A percentile compares a stretch with the other conserved stretches of the same genome.
Conservation (phyloP, 306 rosid species). For the Vigna mungo region DNA sequence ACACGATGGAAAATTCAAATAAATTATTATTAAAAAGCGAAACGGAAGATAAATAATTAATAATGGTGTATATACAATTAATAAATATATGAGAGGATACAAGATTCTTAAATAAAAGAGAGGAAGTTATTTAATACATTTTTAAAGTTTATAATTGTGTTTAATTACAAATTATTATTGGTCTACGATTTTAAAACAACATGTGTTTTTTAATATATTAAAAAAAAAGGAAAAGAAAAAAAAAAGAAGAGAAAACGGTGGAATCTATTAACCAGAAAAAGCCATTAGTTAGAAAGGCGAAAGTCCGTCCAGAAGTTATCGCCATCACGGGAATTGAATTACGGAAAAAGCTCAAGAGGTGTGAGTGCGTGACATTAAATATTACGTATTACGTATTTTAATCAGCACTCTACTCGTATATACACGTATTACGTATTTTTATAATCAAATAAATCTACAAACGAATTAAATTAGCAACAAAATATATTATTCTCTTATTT, state of each 20-base stretch:
- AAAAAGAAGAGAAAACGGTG: background rate
- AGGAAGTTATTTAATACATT: no score
- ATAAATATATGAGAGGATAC: no score
- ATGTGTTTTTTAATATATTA: no score
- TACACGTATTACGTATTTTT: background rate
- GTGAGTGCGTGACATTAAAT: background rate
- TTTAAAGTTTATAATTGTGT: background rate
- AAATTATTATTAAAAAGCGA: no score
- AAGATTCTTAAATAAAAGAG: no score
- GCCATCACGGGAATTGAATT: conserved; percentile 52
- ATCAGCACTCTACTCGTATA: background rate
- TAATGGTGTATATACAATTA: no score
- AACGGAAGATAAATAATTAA: no score
- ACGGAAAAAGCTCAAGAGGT: conserved; percentile 32
- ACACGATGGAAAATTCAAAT: no score
- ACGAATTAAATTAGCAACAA: no score
- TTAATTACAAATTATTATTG: no score
- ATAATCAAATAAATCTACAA: background rate
- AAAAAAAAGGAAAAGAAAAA: background rate
- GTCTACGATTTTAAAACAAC: no score
- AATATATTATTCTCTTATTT: no score
- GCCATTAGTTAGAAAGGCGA: conserved; percentile 43
- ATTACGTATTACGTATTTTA: background rate
- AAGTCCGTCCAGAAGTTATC: conserved; percentile 42
- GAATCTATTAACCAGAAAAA: conserved; percentile 21